Conservation (phyloP, 345 rosid species). For the Aurinia saxatilis region DNA sequence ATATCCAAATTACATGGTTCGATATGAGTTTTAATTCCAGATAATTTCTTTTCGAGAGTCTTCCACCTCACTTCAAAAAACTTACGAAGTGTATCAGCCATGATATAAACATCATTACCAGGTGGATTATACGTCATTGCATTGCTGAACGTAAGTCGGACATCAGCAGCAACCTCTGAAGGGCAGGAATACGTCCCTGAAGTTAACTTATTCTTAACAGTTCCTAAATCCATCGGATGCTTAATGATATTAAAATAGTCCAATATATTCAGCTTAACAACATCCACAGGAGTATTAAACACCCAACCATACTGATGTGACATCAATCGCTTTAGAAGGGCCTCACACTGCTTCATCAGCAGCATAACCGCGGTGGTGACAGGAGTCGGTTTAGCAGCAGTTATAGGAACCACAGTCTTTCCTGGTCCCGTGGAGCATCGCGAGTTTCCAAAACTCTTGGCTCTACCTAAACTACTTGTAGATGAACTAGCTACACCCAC, state of each 20-base stretch:
- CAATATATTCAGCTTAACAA: constrained; percentile 59
- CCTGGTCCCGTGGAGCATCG: constrained; percentile 63
- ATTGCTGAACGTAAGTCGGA: constrained; percentile 75
- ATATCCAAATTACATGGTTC: background rate
- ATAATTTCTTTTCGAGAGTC: constrained; percentile 66
- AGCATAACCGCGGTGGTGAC: constrained; percentile 26
- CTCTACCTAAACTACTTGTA: constrained; percentile 37
- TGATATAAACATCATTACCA: constrained; percentile 56
- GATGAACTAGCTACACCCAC: constrained; percentile 33
- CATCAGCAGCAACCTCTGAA: constrained; percentile 61
- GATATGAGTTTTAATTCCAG: constrained; percentile 6
- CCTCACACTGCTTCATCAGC: constrained; percentile 65
- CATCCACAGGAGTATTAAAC: constrained; percentile 71
- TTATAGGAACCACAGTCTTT: constrained; percentile 23
- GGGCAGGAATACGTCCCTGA: constrained; percentile 56
- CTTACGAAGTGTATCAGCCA: constrained; percentile 68
- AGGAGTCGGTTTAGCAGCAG: constrained; percentile 21
- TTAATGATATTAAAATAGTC: constrained; percentile 76
- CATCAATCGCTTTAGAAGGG: constrained; percentile 59
- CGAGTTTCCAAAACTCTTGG: constrained; percentile 22
- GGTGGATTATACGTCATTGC: constrained; percentile 82
- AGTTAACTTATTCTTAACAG: constrained; percentile 54
- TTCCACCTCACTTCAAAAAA: constrained; percentile 76
- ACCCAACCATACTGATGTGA: constrained; percentile 60
- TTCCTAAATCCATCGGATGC: constrained; percentile 88